These are phyloP conservation scores for Clarireedia hainanense DNA, from an alignment of 2,329 filamentous ascomycete genomes.

Conservation along the genomic window DNA sequence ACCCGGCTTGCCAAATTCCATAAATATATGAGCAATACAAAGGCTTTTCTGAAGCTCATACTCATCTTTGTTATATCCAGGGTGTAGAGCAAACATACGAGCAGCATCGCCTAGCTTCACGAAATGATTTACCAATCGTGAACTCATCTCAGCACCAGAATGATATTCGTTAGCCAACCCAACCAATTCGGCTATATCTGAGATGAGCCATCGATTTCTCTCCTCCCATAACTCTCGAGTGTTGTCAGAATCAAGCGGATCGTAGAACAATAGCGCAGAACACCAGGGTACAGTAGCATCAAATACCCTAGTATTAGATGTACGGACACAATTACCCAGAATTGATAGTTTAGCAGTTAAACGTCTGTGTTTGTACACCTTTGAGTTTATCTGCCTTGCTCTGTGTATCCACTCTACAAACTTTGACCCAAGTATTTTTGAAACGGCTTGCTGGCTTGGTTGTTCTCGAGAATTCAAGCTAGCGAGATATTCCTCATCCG, in stretches of 20 bases:
- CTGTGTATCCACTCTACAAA: neutral
- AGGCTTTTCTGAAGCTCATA: neutral
- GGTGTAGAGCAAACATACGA: neutral
- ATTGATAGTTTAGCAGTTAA: neutral
- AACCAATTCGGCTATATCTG: neutral
- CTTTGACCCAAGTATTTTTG: neutral
- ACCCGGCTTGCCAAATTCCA: neutral
- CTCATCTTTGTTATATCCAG: neutral
- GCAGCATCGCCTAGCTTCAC: neutral
- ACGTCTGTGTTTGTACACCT: neutral
- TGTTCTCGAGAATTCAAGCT: neutral
- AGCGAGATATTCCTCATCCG: neutral
- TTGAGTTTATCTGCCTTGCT: neutral
- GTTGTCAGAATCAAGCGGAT: neutral
- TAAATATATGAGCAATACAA: neutral
- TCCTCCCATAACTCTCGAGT: neutral
- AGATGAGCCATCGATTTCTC: neutral
- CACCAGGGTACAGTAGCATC: neutral
- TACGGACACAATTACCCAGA: neutral
- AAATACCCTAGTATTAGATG: neutral
- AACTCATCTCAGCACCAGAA: neutral
- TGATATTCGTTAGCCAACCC: neutral
- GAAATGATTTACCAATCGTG: neutral
- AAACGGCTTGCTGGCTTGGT: neutral
- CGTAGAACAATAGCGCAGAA: neutral